Conservation (phyloP, 176 grass and related monocot genomes). For the Cenchrus americanus region DNA sequence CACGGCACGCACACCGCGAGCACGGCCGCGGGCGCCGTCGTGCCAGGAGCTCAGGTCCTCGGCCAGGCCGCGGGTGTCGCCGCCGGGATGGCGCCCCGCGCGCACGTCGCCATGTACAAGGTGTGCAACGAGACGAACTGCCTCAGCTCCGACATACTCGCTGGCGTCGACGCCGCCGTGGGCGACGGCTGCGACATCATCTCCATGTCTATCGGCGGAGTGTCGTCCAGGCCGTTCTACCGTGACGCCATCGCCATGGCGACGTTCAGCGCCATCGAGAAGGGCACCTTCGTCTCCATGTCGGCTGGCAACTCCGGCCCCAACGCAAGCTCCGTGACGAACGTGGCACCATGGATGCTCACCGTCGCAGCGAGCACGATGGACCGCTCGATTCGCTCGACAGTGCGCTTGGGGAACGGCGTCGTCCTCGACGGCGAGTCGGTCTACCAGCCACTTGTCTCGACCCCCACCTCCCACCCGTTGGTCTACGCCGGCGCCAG, state of each 20-base stretch:
- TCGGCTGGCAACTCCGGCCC: background rate
- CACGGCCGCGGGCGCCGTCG: background rate
- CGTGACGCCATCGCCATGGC: background rate
- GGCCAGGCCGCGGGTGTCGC: background rate
- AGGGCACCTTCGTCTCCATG: background rate
- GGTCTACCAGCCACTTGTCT: background rate
- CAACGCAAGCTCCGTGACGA: background rate
- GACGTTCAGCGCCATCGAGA: background rate
- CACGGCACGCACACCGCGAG: background rate
- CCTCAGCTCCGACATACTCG: background rate
- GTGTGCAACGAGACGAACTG: conserved; percentile 29
- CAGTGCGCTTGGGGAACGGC: background rate
- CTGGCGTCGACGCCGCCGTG: background rate
- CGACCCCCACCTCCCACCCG: background rate
- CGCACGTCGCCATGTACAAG: conserved; percentile 66
- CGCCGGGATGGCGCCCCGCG: conserved; percentile 52
- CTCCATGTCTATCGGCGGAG: background rate
- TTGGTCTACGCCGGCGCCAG: background rate
- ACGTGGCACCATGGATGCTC: background rate
- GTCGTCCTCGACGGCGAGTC: background rate
- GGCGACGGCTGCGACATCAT: background rate
- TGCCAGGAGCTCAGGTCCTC: background rate
- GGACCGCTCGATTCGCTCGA: background rate
- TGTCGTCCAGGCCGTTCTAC: background rate
- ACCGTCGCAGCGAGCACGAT: background rate